phyloP scores from a whole-genome alignment of 768 basidiomycete genomes.

The Tulasnella sp. region DNA sequence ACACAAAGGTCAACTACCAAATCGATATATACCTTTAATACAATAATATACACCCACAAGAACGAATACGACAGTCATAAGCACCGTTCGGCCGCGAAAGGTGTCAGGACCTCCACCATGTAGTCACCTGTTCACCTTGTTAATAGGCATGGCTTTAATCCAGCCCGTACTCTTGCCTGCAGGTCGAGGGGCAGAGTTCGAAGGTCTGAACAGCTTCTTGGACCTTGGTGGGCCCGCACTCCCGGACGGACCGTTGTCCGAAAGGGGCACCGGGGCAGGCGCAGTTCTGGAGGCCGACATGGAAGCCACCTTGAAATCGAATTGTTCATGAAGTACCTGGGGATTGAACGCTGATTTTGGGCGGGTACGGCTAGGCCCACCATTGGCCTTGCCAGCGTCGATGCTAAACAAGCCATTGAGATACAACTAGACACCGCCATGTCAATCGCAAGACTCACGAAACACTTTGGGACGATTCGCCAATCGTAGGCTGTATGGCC shows the following conservation, averaged over 20 bases:
- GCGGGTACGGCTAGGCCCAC: background rate
- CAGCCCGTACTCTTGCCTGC: conserved; percentile 3
- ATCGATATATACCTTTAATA: background rate
- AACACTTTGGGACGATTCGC: background rate
- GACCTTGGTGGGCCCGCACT: background rate
- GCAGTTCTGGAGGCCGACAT: background rate
- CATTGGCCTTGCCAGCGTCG: background rate
- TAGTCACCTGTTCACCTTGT: too few relatives aligned
- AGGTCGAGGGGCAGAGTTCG: background rate
- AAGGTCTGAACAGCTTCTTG: conserved; percentile 1
- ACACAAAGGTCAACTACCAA: too few relatives aligned
- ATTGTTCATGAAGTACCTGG: background rate
- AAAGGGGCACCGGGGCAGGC: too few relatives aligned
- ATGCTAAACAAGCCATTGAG: background rate
- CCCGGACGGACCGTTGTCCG: too few relatives aligned
- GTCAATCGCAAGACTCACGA: background rate
- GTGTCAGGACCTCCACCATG: background rate
- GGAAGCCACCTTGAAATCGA: background rate
- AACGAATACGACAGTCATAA: background rate
- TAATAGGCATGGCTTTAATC: conserved; percentile 10
- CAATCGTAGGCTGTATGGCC: conserved; percentile 5
- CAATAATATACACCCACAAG: background rate
- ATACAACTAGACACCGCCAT: background rate
- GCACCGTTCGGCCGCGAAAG: background rate
- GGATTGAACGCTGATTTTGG: background rate